These are phyloP conservation scores for Phytopythium delawarense DNA, from an alignment of 352 stramenopile species.

Conservation along the genomic window DNA sequence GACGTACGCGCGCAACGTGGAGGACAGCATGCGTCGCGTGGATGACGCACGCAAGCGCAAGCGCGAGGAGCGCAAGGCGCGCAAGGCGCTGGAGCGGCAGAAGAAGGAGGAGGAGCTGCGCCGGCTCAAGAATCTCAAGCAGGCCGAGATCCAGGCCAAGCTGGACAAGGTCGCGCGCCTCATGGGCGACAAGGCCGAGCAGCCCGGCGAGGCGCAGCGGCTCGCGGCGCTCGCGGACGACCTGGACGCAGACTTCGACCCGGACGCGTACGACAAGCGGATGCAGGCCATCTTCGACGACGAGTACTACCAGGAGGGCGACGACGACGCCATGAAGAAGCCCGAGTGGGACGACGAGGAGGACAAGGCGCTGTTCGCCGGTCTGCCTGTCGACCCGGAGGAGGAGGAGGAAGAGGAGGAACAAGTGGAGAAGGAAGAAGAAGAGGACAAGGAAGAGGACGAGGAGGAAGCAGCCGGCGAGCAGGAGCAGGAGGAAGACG, in stretches of 20 bases:
- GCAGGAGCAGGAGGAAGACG: constrained; percentile 23
- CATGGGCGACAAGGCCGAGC: constrained; percentile 59
- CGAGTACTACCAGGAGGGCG: constrained; percentile 95
- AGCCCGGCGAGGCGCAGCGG: constrained; percentile 25
- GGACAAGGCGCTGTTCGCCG: constrained; percentile 83
- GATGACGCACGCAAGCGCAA: constrained; percentile 96
- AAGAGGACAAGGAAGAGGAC: constrained; percentile 19
- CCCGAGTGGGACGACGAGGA: constrained; percentile 78
- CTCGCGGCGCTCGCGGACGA: constrained; percentile 26
- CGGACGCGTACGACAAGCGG: constrained; percentile 94
- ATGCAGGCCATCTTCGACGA: constrained; percentile 98
- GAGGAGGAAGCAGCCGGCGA: constrained; percentile 31
- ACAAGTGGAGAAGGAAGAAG: constrained; percentile 17
- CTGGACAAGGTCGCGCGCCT: constrained; percentile 89
- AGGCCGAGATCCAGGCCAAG: constrained; percentile 93
- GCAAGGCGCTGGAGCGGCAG: constrained; percentile 94
- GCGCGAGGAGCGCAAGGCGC: constrained; percentile 90
- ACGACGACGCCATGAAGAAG: constrained; percentile 67
- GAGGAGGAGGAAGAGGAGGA: constrained; percentile 46
- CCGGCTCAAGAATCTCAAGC: constrained; percentile 97
- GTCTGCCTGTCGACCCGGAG: constrained; percentile 53
- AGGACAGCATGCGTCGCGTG: constrained; percentile 92
- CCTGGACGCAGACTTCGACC: constrained; percentile 96
- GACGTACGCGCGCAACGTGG: constrained; percentile 77
- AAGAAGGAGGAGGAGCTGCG: constrained; percentile 97